Base-by-base conservation (phyloP, 495 filamentous ascomycete species). In the Hyaloscypha finlandica region DNA sequence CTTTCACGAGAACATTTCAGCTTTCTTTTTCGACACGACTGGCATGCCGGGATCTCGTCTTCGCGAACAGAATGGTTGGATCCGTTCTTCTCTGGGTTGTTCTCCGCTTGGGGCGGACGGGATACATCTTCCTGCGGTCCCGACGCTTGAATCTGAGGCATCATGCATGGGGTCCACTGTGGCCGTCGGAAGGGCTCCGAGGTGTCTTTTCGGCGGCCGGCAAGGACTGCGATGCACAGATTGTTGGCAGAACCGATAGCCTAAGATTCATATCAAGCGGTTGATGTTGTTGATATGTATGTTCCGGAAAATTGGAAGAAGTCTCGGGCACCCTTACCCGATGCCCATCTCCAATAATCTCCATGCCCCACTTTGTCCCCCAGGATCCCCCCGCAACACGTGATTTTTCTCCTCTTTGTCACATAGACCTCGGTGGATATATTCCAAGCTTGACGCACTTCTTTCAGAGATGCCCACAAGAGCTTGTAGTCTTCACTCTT, bases 221-320 rank as follows among this genome's bases (percentile, higher is more conserved):
- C 3, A 57, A 73, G 64, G 19, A 68, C 68, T 22, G 68, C 55
- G 71, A 62, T 71, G 37, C 67, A 68, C 55, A 61, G 19, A 57
- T 30, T 30, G 25, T 30, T 30, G 54, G n/a, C 19, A 57, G 54
- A 57, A 57, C 25, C 5, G 54, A 57, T 57, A 57, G 54, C 4
- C 54, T 57, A 16, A 57, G 54, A 57, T 8, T 57, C 19, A 6
- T 30, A 57, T 57, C 54, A 16, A 59, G 32, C 30, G 16, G 57
- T 59, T 6, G 57, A 12, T 59, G 32, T 59, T 59, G 57, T 59
- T 59, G 31, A 59, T 35, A 39, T 59, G 57, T 19, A 33, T 59
- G 30, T 59, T 3, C 3, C 31, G 57, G 57, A 37, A 59, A 37
- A 39, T 35, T 59, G 31, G 57, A 59, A 14, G 57, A 59, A 59